A percentile compares a stretch with the other conserved stretches of the same genome.
These are phyloP conservation scores for Goffeauzyma gilvescens DNA, from an alignment of 768 basidiomycete genomes.

Conservation along the genomic window DNA sequence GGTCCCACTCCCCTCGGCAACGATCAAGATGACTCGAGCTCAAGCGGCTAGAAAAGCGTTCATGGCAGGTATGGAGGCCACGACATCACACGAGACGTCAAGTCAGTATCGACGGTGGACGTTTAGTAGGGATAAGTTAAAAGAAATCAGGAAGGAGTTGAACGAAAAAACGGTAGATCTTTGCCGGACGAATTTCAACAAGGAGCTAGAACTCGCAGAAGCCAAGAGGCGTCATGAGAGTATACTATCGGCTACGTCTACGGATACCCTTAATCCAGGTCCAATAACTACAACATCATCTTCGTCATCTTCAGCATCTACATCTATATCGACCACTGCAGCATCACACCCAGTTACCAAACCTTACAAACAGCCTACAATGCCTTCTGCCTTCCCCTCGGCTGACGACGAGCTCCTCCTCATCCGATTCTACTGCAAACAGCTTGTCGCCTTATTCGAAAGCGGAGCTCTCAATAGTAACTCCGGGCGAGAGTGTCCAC, in stretches of 20 bases:
- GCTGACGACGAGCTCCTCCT: conserved; percentile 71
- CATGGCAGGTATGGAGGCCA: too few relatives aligned
- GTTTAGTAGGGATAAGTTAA: conserved; percentile 53
- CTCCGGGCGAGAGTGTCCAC: conserved; percentile 55
- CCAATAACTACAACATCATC: neutral
- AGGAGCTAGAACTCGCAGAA: conserved; percentile 45
- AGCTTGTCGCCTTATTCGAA: conserved; percentile 59
- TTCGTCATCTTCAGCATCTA: too few relatives aligned
- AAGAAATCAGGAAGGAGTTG: conserved; percentile 43
- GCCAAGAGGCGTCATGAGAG: neutral
- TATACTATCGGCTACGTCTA: neutral
- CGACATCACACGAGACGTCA: conserved; percentile 24
- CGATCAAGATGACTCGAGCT: too few relatives aligned
- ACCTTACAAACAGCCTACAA: conserved; percentile 18
- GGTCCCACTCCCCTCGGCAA: too few relatives aligned
- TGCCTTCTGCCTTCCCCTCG: conserved; percentile 36
- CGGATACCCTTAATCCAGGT: too few relatives aligned
- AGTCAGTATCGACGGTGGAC: conserved; percentile 60
- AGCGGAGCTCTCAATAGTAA: conserved; percentile 25
- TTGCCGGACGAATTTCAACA: conserved; percentile 59
- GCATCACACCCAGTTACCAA: too few relatives aligned
- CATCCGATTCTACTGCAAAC: conserved; percentile 74
- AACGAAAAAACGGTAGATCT: conserved; percentile 58
- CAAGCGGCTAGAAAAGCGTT: conserved; percentile 3
- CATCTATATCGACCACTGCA: too few relatives aligned